phyloP scores from a whole-genome alignment of 805 yeast species.

The Cephaloascus fragrans region DNA sequence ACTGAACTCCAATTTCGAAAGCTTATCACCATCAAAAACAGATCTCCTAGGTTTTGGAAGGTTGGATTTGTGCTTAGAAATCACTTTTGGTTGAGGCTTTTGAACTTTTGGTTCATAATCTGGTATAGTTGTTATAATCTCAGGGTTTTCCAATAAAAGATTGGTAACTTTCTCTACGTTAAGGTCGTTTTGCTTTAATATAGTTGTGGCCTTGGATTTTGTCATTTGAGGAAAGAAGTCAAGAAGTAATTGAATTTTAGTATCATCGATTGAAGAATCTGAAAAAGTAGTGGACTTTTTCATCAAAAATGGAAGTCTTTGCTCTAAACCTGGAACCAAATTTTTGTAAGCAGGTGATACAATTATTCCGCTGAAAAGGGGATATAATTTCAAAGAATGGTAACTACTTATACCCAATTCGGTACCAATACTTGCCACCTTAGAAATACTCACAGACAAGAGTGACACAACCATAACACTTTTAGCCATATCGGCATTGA shows the following conservation, averaged over 20 bases:
- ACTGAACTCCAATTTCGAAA: slow-evolving; percentile 16
- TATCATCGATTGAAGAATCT: slow-evolving; percentile 7
- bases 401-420: slow-evolving; percentile 34
- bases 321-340: slow-evolving; percentile 40
- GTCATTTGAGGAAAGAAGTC: slow-evolving; percentile 64
- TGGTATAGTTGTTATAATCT: slow-evolving; percentile 19
- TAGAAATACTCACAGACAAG: slow-evolving; percentile 33
- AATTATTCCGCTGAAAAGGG: slow-evolving; percentile 46
- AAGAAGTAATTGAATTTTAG: slow-evolving; percentile 27
- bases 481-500: slow-evolving; percentile 33
- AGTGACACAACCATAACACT: slow-evolving; percentile 44
- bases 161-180: slow-evolving; percentile 52
- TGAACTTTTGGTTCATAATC: slow-evolving; percentile 16
- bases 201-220: slow-evolving; percentile 30
- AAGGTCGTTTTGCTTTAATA: slow-evolving; percentile 37
- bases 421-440: slow-evolving; percentile 30
- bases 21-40: slow-evolving; percentile 18
- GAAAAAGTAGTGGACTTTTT: slow-evolving; percentile 6
- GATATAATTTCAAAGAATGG: slow-evolving; percentile 34
- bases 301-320: slow-evolving; percentile 38
- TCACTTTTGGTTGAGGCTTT: slow-evolving; percentile 4
- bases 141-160: slow-evolving; percentile 54
- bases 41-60: slow-evolving; percentile 9
- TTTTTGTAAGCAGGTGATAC: slow-evolving; percentile 36
- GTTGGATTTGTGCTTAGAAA: too few relatives aligned